Percentiles rank a stretch among this genome's conserved stretches.
Evolutionary conservation across 2,329 filamentous ascomycete genomes (phyloP).

Genomic region (Dactylellina drechsleri): DNA sequence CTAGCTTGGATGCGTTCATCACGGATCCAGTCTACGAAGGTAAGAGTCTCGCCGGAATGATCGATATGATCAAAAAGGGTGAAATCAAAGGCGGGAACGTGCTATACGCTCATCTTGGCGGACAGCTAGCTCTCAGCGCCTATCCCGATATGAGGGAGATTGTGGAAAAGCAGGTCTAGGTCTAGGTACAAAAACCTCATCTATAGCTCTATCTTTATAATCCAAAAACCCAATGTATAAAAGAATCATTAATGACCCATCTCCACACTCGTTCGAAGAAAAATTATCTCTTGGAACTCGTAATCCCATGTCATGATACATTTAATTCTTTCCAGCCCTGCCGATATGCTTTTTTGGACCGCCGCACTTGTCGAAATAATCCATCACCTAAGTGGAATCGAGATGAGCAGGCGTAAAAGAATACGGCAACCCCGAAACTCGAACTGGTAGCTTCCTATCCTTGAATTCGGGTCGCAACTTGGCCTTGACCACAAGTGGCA

Average conservation of each 20-base stretch:
- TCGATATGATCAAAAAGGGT: conserved; percentile 72
- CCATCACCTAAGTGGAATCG: conserved; percentile 23
- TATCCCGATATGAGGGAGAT: conserved; percentile 50
- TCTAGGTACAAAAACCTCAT: neutral
- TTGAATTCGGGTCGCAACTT: conserved; percentile 43
- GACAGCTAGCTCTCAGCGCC: conserved; percentile 74
- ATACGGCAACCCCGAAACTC: conserved; percentile 32
- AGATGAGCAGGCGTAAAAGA: neutral
- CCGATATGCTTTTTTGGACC: conserved; percentile 30
- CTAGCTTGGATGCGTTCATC: conserved; percentile 75
- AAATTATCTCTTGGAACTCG: too few species aligned
- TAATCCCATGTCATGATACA: neutral
- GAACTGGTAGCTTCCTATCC: conserved; percentile 22
- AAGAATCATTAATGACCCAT: too few species aligned
- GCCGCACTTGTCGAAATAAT: conserved; percentile 16
- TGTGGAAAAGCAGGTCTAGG: conserved; percentile 26
- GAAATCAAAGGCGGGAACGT: conserved; percentile 74
- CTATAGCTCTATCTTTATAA: neutral
- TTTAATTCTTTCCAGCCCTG: conserved; percentile 17
- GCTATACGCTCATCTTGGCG: conserved; percentile 76
- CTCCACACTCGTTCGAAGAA: too few species aligned
- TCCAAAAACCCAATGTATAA: too few species aligned
- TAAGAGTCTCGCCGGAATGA: conserved; percentile 77
- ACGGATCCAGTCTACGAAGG: conserved; percentile 81
- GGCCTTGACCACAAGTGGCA: conserved; percentile 73